phyloP scores from a whole-genome alignment of 495 filamentous ascomycete genomes.

The Cercophora scortea region DNA sequence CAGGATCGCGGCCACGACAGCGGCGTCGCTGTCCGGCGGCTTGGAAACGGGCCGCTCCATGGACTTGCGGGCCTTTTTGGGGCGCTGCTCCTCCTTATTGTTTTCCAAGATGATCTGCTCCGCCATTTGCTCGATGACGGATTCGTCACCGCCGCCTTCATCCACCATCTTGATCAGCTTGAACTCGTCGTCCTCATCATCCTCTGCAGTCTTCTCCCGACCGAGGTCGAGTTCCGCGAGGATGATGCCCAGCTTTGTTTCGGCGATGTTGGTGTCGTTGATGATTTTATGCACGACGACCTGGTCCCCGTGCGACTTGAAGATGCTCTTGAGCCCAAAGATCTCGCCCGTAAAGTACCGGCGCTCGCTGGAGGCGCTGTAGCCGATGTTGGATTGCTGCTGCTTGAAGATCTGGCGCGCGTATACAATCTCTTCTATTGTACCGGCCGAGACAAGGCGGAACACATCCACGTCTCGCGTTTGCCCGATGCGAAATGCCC shows the following conservation, averaged over 20 bases:
- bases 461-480: constrained; percentile 92
- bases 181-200: constrained; percentile 38
- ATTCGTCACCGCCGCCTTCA: not conserved
- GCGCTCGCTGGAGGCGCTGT: constrained; percentile 84
- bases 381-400: constrained; percentile 96
- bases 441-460: constrained; percentile 84
- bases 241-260: constrained; percentile 77
- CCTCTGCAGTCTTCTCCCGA: constrained; percentile 37
- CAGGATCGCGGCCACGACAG: constrained; percentile 78
- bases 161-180: constrained; percentile 34
- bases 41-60: not conserved
- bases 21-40: constrained; percentile 48
- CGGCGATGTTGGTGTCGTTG: constrained; percentile 95
- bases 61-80: constrained; percentile 2
- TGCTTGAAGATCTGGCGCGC: constrained; percentile 98
- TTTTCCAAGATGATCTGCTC: constrained; percentile 61
- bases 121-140: constrained; percentile 29
- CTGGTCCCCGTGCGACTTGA: constrained; percentile 72
- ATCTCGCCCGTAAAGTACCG: constrained; percentile 98
- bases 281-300: constrained; percentile 84
- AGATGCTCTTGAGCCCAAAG: constrained; percentile 84
- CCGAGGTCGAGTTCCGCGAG: constrained; percentile 59
- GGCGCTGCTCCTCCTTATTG: constrained; percentile 24
- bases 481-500: constrained; percentile 94
- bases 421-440: constrained; percentile 96